Base-by-base conservation (phyloP, 1,139 yeast genomes). In the Meyerozyma carpophila region DNA sequence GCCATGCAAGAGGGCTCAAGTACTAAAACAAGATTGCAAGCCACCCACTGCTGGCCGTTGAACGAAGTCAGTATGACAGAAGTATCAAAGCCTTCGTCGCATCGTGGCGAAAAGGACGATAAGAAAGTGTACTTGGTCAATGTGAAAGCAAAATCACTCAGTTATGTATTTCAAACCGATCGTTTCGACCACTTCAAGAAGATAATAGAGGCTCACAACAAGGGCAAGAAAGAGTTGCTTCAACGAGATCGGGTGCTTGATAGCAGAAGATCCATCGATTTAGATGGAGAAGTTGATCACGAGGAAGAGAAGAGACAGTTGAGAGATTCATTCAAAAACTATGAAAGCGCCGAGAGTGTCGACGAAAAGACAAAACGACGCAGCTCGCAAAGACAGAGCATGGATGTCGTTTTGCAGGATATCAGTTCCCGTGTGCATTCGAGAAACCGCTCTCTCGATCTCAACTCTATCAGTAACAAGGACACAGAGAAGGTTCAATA, bases 21-120 rank as follows among this genome's bases (percentile, higher is more conserved):
- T 32, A 52, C 45, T 44, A 65, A 65, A 40, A 58, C 70, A 38
- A 57, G 71, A 44, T 71, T 84, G 37, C 81, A 82, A 32, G 95
- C 95, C 0, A 81, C 81, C 24, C 87, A 86, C 54, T 86, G 95
- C 61, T 84, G 91, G 83, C 84, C 91, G 3, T 63, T 89, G 36
- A 69, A 77, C 42, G 89, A 83, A 37, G 77, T 85, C 18, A 68
- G 70, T 18, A 59, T 84, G n/a, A 55, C 65, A n/a, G 79, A 78
- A 37, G 57, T 57, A 41, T 50, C 47, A 44, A 54, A 54, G 3
- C 57, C 62, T 4, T 47, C 46, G 6, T 31, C 44, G 2, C 32
- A 41, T 26, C 53, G 48, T 16, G 24, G 37, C 21, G 47, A 43
- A 26, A 48, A 47, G 5, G 61, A 58, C 25, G 64, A 58, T 14